These are phyloP conservation scores for Vigna trinervia DNA, from an alignment of 306 rosid species.

Conservation along the genomic window DNA sequence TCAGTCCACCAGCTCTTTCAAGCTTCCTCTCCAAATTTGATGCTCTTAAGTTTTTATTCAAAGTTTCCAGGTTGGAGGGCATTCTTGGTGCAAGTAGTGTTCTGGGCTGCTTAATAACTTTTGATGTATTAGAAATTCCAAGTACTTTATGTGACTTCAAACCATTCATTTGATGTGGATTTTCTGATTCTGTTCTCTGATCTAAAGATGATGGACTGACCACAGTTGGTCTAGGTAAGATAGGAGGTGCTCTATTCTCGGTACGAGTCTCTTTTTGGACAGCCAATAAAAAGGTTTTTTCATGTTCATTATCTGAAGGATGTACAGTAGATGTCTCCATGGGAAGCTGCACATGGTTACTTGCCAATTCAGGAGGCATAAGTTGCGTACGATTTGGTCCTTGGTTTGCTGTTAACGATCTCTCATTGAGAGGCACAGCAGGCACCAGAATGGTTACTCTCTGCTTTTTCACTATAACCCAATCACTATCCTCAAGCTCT, in stretches of 20 bases:
- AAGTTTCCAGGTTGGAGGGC: conserved; percentile 44
- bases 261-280: conserved; percentile 39
- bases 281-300: conserved; percentile 40
- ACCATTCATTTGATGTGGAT: conserved; percentile 44
- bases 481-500: conserved; percentile 55
- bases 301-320: conserved; percentile 52
- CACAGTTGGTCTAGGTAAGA: conserved; percentile 43
- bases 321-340: conserved; percentile 39
- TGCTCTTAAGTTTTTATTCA: conserved; percentile 71
- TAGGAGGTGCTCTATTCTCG: conserved; percentile 45
- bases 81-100: conserved; percentile 49
- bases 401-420: conserved; percentile 43
- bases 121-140: conserved; percentile 57
- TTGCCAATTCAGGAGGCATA: conserved; percentile 45
- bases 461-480: conserved; percentile 92
- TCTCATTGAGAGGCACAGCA: conserved; percentile 51
- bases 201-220: conserved; percentile 48
- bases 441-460: conserved; percentile 78
- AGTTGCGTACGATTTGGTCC: conserved; percentile 58
- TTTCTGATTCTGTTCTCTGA: conserved; percentile 45
- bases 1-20: conserved; percentile 87
- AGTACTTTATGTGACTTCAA: conserved; percentile 49
- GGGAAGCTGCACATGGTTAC: conserved; percentile 45
- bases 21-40: conserved; percentile 81
- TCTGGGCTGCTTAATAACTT: conserved; percentile 54